Evolutionary conservation across 202 grass and related monocot species (phyloP).

Genomic region (Setaria italica): DNA sequence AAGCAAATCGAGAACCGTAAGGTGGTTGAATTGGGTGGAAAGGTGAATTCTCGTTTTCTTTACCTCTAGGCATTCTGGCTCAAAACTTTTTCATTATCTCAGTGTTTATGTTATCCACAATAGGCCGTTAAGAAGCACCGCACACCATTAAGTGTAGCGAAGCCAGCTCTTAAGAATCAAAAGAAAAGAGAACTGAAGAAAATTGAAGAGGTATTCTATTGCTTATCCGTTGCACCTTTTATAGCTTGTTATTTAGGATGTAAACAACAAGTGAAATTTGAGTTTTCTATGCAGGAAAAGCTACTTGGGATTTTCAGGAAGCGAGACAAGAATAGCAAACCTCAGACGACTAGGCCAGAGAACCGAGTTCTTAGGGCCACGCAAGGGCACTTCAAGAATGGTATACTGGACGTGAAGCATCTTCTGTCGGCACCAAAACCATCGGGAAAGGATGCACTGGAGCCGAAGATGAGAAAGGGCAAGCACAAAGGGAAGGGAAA

Average conservation of each 20-base stretch:
- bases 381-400: slow-evolving; percentile 87
- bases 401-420: slow-evolving; percentile 89
- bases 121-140: slow-evolving; percentile 86
- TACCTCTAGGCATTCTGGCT: background rate
- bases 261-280: slow-evolving; percentile 36
- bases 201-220: slow-evolving; percentile 74
- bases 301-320: slow-evolving; percentile 75
- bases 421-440: slow-evolving; percentile 63
- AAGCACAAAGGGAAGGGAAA: slow-evolving; percentile 73
- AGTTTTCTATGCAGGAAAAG: slow-evolving; percentile 60
- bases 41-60: slow-evolving; percentile 53
- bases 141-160: slow-evolving; percentile 78
- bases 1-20: slow-evolving; percentile 81
- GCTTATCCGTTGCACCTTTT: background rate
- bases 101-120: slow-evolving; percentile 39
- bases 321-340: slow-evolving; percentile 52
- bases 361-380: slow-evolving; percentile 69
- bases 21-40: slow-evolving; percentile 85
- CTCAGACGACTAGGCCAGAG: slow-evolving; percentile 72
- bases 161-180: slow-evolving; percentile 86
- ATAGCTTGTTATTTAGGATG: background rate
- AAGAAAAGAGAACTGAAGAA: slow-evolving; percentile 73
- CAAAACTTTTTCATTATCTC: slow-evolving; percentile 29
- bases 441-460: slow-evolving; percentile 43
- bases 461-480: slow-evolving; percentile 60